A percentile compares a stretch with the other conserved stretches of the same genome.
Conservation (phyloP, 2,329 filamentous ascomycete genomes). For the Aspergillus caelatus region DNA sequence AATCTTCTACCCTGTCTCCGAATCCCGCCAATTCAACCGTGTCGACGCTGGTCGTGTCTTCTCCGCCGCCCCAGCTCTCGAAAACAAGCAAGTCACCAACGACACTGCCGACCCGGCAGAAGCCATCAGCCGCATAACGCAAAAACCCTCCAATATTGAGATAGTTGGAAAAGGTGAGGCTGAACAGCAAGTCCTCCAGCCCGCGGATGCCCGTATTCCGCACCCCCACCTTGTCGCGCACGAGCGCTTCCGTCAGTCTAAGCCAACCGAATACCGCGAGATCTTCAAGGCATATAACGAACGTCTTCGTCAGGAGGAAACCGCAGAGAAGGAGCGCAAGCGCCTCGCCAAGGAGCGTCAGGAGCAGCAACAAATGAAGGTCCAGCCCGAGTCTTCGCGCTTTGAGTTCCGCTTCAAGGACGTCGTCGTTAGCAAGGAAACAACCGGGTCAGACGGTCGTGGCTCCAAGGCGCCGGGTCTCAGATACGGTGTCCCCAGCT, state of each 20-base stretch:
- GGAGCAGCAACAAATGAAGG: constrained; percentile 47
- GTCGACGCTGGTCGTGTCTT: constrained; percentile 67
- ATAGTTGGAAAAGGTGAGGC: constrained; percentile 46
- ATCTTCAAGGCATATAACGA: constrained; percentile 45
- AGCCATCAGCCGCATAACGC: constrained; percentile 31
- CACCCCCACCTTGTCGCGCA: constrained; percentile 61
- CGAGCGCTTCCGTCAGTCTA: constrained; percentile 48
- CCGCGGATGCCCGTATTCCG: constrained; percentile 65
- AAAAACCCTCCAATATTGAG: constrained; percentile 41
- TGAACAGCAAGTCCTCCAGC: constrained; percentile 56
- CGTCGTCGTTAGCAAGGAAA: constrained; percentile 55
- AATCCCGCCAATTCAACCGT: constrained; percentile 67
- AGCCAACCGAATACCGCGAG: constrained; percentile 37
- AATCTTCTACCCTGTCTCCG: constrained; percentile 66
- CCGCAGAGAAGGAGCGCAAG: constrained; percentile 44
- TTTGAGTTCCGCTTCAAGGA: constrained; percentile 66
- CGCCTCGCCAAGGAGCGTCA: constrained; percentile 43
- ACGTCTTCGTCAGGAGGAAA: constrained; percentile 45
- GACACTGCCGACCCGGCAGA: constrained; percentile 37
- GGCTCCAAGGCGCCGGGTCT: constrained; percentile 57
- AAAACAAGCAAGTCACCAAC: constrained; percentile 24
- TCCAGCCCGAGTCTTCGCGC: constrained; percentile 51
- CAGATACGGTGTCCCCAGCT: constrained; percentile 64
- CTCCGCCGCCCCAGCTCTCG: constrained; percentile 46
- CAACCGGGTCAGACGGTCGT: constrained; percentile 58